These are phyloP conservation scores for Nigrospora osmanthi DNA, from an alignment of 2,329 filamentous ascomycete genomes.

Conservation along the genomic window DNA sequence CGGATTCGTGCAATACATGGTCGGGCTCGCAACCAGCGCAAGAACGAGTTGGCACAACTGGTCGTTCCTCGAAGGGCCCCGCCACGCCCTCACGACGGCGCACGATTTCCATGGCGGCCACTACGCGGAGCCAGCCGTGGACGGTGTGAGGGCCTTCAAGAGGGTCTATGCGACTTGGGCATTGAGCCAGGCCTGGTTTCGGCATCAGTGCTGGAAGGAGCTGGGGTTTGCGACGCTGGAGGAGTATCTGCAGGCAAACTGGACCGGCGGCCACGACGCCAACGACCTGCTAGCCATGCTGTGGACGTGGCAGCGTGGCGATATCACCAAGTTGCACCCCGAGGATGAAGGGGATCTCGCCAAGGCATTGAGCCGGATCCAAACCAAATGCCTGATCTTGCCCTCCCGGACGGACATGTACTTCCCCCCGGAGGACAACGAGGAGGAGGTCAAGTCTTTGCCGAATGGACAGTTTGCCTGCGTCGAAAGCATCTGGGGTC, in stretches of 20 bases:
- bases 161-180: constrained; percentile 18
- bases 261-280: constrained; percentile 17
- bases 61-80: constrained; percentile 47
- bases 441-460: constrained; percentile 24
- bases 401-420: constrained; percentile 30
- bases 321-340: constrained; percentile 17
- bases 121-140: constrained; percentile 14
- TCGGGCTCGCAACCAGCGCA: constrained; percentile 43
- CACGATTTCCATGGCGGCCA: constrained; percentile 29
- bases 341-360: constrained; percentile 22
- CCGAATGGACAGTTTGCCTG: constrained; percentile 18
- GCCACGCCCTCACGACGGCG: constrained; percentile 34
- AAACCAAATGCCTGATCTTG: constrained; percentile 27
- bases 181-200: constrained; percentile 29
- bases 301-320: constrained; percentile 32
- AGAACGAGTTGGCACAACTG: constrained; percentile 43
- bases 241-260: constrained; percentile 15
- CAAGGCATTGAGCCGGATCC: constrained; percentile 23
- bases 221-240: constrained; percentile 16
- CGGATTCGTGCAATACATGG: constrained; percentile 34
- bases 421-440: constrained; percentile 28
- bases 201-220: constrained; percentile 24
- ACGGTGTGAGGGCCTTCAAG: constrained; percentile 26
- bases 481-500: constrained; percentile 30
- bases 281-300: constrained; percentile 27